Conservation (phyloP, 345 rosid genomes). For the Draba incana region DNA sequence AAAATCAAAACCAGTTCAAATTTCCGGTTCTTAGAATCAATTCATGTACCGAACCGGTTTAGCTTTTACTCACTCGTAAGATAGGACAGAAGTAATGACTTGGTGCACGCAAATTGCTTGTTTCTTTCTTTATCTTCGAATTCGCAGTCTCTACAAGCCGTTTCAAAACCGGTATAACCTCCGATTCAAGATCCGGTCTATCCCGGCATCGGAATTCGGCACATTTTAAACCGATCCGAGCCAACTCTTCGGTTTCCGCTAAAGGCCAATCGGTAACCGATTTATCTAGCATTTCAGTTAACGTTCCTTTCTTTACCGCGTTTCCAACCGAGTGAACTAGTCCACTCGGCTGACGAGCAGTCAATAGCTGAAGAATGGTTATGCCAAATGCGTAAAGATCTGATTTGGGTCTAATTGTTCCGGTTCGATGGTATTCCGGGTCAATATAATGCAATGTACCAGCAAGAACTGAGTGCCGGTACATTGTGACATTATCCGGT, state of each 20-base stretch:
- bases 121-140: conserved; percentile 52
- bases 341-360: conserved; percentile 59
- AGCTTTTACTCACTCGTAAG: conserved; percentile 54
- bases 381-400: conserved; percentile 82
- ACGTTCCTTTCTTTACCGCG: conserved; percentile 57
- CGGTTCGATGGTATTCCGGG: conserved; percentile 87
- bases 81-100: conserved; percentile 87
- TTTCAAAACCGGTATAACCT: conserved; percentile 76
- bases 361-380: conserved; percentile 65
- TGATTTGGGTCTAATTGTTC: conserved; percentile 85
- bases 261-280: conserved; percentile 80
- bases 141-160: conserved; percentile 59
- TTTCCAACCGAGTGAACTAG: conserved; percentile 56
- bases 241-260: conserved; percentile 72
- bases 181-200: conserved; percentile 80
- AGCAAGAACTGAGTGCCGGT: conserved; percentile 64
- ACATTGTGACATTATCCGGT: conserved; percentile 73
- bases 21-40: neutral
- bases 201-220: conserved; percentile 79
- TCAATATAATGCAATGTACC: conserved; percentile 86
- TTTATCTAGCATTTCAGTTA: conserved; percentile 62
- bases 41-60: neutral
- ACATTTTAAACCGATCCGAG: conserved; percentile 66
- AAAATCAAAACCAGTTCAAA: conserved; percentile 3
- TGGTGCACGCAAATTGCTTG: conserved; percentile 53